Evolutionary conservation across 73 alveolate genomes (phyloP).

Genomic region (Durusdinium trenchii): DNA sequence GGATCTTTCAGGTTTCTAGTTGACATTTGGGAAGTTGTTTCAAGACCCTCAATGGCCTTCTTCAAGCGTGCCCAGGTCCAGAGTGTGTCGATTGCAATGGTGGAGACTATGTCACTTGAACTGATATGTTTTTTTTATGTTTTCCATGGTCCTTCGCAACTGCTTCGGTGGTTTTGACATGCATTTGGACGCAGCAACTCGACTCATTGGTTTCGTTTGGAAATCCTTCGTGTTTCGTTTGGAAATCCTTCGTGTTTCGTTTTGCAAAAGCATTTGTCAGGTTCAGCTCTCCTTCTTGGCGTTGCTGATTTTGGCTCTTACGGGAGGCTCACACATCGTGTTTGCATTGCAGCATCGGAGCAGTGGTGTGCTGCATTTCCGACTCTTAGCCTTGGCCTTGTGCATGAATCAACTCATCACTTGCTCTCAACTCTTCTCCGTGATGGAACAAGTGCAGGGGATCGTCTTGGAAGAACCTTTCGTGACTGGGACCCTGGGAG

Average conservation of each 20-base stretch:
- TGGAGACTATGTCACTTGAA: conserved; percentile 1
- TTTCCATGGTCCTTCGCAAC: too few relatives aligned
- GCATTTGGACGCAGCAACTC: too few relatives aligned
- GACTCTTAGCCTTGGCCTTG: conserved; percentile 12
- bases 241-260: too few relatives aligned
- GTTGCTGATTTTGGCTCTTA: neutral
- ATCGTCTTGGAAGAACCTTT: conserved; percentile 40
- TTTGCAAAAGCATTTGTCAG: too few relatives aligned
- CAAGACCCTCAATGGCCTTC: too few relatives aligned
- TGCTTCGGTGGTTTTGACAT: too few relatives aligned
- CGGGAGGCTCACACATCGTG: conserved; percentile 16
- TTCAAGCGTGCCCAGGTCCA: too few relatives aligned
- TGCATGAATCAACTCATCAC: conserved; percentile 53
- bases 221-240: too few relatives aligned
- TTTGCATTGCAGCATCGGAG: neutral
- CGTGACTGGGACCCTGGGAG: neutral
- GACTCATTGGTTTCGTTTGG: too few relatives aligned
- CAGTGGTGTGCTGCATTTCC: neutral
- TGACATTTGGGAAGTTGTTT: too few relatives aligned
- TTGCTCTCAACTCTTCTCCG: conserved; percentile 46
- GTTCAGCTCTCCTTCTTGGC: neutral
- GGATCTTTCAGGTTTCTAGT: too few relatives aligned
- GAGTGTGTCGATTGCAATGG: conserved; percentile 44
- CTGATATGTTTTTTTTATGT: too few relatives aligned
- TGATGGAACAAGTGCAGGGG: conserved; percentile 44